Conservation (phyloP, 305 asterid species). For the Fraxinus velutina region DNA sequence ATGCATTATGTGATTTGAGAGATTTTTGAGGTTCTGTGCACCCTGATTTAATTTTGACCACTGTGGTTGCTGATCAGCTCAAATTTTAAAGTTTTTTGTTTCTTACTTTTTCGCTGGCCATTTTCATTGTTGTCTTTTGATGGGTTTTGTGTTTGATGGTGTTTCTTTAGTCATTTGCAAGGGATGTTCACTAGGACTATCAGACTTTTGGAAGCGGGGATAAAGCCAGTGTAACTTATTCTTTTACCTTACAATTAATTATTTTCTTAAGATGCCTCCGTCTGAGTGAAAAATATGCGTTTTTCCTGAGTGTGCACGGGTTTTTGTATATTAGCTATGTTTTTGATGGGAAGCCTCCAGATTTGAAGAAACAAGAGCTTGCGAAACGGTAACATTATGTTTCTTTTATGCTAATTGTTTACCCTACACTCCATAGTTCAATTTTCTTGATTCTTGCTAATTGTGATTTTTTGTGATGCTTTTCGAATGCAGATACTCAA, state of each 20-base stretch:
- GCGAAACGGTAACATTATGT: constrained; percentile 68
- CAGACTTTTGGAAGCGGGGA: constrained; percentile 96
- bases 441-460: constrained; percentile 6
- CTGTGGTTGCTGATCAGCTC: neutral
- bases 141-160: neutral
- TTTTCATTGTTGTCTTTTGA: neutral
- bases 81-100: neutral
- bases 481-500: constrained; percentile 59
- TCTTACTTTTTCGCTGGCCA: neutral
- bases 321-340: constrained; percentile 57
- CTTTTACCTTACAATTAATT: constrained; percentile 4
- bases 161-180: constrained; percentile 63
- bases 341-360: constrained; percentile 90
- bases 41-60: neutral
- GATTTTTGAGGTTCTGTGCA: neutral
- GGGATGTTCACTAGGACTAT: constrained; percentile 92
- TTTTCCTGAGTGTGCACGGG: constrained; percentile 15
- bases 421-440: neutral
- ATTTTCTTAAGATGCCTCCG: constrained; percentile 16
- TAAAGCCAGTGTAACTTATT: constrained; percentile 77
- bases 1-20: neutral
- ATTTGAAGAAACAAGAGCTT: constrained; percentile 86
- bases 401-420: constrained; percentile 13
- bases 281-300: neutral
- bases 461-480: constrained; percentile 16